Evolutionary conservation across 352 stramenopile species (phyloP).

Genomic region (Plasmopara muralis): DNA sequence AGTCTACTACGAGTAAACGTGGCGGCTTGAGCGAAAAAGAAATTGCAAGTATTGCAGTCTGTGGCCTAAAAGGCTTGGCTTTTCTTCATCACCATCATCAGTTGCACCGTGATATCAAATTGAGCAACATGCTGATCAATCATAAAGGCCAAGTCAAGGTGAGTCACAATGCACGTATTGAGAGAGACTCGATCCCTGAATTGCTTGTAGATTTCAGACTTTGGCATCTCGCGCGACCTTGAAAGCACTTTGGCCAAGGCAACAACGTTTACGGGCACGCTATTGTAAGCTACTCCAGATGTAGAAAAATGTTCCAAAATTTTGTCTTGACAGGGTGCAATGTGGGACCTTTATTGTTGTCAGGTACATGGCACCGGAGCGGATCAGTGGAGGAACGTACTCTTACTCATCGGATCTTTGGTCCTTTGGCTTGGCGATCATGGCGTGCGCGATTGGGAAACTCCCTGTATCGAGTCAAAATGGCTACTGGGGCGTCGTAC

Average conservation of each 20-base stretch:
- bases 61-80: slow-evolving; percentile 71
- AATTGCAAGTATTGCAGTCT: slow-evolving; percentile 73
- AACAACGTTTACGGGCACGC: slow-evolving; percentile 87
- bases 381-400: slow-evolving; percentile 88
- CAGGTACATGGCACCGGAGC: slow-evolving; percentile 90
- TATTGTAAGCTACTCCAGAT: slow-evolving; percentile 44
- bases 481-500: slow-evolving; percentile 87
- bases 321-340: no score
- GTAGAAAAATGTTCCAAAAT: neutral
- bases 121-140: slow-evolving; percentile 93
- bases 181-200: neutral
- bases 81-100: slow-evolving; percentile 89
- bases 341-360: neutral
- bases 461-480: slow-evolving; percentile 76
- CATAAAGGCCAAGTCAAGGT: slow-evolving; percentile 68
- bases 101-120: slow-evolving; percentile 93
- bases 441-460: slow-evolving; percentile 84
- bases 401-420: slow-evolving; percentile 82
- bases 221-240: slow-evolving; percentile 75
- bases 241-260: slow-evolving; percentile 83
- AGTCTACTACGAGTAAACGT: slow-evolving; percentile 18
- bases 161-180: neutral
- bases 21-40: slow-evolving; percentile 49
- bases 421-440: slow-evolving; percentile 75
- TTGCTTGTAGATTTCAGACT: slow-evolving; percentile 64